A percentile compares a stretch with the other conserved stretches of the same genome.
Evolutionary conservation across 257 asterid genomes (phyloP).

Genomic region (Ilex asprella): DNA sequence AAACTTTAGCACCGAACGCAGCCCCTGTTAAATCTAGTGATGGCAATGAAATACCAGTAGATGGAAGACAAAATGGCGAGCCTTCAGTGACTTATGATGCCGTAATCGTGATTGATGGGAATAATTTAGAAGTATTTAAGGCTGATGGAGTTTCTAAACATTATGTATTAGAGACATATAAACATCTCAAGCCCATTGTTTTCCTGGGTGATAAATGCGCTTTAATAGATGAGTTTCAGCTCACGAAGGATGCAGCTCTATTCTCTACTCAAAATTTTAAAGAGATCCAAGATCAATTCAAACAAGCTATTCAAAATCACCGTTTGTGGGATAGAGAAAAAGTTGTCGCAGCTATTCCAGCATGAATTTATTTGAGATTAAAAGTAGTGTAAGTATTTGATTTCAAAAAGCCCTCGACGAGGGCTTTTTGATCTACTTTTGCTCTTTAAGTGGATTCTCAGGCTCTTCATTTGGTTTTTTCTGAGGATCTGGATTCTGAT

Average conservation of each 20-base stretch:
- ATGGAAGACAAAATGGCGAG: not conserved
- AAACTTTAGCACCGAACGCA: not conserved
- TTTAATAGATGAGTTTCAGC: not conserved
- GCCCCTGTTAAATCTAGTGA: not conserved
- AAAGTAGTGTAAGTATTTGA: no score
- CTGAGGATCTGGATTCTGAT: no score
- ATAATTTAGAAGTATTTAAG: not conserved
- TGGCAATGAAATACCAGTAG: not conserved
- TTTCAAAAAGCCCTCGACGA: no score
- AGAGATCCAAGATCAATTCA: not conserved
- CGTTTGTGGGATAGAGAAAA: not conserved
- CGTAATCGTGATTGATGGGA: not conserved
- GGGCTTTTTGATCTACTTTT: no score
- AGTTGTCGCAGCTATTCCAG: not conserved
- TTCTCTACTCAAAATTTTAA: not conserved
- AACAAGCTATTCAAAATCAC: not conserved
- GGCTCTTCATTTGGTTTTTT: no score
- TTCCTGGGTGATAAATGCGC: not conserved
- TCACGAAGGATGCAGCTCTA: not conserved
- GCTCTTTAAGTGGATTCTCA: no score
- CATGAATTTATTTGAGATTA: not conserved
- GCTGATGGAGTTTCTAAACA: not conserved
- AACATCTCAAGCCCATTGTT: not conserved
- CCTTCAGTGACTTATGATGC: not conserved
- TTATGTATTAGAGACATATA: not conserved